A percentile compares a stretch with the other conserved stretches of the same genome.
phyloP scores from a whole-genome alignment of 441 rosid species.

The Arabidopsis lyrata region DNA sequence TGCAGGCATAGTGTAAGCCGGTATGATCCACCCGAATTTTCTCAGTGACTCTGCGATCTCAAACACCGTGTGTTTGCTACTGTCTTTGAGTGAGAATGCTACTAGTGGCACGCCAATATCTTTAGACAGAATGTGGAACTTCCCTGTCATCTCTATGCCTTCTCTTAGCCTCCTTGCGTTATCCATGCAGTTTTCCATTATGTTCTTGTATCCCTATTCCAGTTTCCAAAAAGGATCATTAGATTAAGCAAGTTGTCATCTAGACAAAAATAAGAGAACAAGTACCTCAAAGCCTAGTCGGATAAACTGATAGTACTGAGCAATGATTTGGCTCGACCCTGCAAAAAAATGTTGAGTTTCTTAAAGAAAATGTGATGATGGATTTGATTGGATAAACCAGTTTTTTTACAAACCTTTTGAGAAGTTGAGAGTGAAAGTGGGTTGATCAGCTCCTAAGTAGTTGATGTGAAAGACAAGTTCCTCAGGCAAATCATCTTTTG shows the following conservation, averaged over 20 bases:
- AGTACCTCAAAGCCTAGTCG: slow-evolving; percentile 82
- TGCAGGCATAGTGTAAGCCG: slow-evolving; percentile 85
- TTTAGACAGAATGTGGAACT: slow-evolving; percentile 67
- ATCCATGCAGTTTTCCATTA: slow-evolving; percentile 66
- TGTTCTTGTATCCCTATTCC: slow-evolving; percentile 68
- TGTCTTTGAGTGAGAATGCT: slow-evolving; percentile 70
- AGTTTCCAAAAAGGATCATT: not conserved
- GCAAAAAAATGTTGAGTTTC: slow-evolving; percentile 10
- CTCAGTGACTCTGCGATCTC: slow-evolving; percentile 62
- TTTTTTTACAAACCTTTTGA: slow-evolving; percentile 51
- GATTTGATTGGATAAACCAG: not conserved
- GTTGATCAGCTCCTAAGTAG: slow-evolving; percentile 90
- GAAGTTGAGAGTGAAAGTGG: slow-evolving; percentile 86
- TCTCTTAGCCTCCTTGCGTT: slow-evolving; percentile 58
- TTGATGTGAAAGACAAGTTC: slow-evolving; percentile 88
- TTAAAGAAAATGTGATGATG: not conserved
- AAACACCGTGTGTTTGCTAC: slow-evolving; percentile 59
- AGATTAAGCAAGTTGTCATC: not conserved
- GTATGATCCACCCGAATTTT: slow-evolving; percentile 79
- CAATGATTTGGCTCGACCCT: slow-evolving; percentile 85
- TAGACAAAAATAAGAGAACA: not conserved
- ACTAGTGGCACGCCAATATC: slow-evolving; percentile 75
- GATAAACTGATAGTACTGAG: slow-evolving; percentile 82
- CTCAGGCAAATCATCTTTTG: slow-evolving; percentile 77
- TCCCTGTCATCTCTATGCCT: slow-evolving; percentile 62